These are phyloP conservation scores for Chaetomidium leptoderma DNA, from an alignment of 495 filamentous ascomycete genomes.

Conservation along the genomic window DNA sequence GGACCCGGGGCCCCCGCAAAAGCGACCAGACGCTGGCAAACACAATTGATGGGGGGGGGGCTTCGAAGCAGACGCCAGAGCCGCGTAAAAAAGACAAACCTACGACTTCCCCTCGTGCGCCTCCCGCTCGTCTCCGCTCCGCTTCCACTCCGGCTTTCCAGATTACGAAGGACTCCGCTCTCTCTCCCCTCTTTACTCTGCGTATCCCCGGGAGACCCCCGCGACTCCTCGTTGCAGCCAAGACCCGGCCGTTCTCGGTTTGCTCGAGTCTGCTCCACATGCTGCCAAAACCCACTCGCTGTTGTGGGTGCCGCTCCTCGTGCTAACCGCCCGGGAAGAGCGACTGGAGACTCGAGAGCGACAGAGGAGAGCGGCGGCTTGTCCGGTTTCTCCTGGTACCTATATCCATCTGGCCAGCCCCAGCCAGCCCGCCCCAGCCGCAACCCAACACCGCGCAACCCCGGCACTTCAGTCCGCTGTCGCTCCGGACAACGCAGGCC, in stretches of 20 bases:
- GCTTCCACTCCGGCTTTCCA: neutral
- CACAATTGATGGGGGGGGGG: conserved; percentile 9
- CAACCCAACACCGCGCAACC: too few species aligned
- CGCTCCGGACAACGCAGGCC: conserved; percentile 20
- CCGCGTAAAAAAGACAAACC: conserved; percentile 6
- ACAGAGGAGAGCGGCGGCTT: neutral
- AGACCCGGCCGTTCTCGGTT: conserved; percentile 14
- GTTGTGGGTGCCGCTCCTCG: conserved; percentile 11
- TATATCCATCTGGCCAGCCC: conserved; percentile 3
- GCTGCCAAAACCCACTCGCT: conserved; percentile 14
- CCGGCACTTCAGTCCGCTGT: conserved; percentile 12
- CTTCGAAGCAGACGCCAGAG: neutral
- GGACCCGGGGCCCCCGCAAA: conserved; percentile 6
- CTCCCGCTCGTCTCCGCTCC: conserved; percentile 2
- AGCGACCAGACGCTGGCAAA: neutral
- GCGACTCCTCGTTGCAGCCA: conserved; percentile 4
- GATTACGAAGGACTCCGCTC: too few species aligned
- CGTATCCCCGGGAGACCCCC: neutral
- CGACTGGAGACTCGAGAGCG: neutral
- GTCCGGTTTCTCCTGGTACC: too few species aligned
- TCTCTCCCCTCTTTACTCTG: neutral
- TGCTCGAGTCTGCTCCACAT: conserved; percentile 16
- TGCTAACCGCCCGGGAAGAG: conserved; percentile 14
- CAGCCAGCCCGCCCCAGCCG: too few species aligned
- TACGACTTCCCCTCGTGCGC: too few species aligned